Conservation (phyloP, 1,284 basidiomycete species). For the Puccinia horiana region DNA sequence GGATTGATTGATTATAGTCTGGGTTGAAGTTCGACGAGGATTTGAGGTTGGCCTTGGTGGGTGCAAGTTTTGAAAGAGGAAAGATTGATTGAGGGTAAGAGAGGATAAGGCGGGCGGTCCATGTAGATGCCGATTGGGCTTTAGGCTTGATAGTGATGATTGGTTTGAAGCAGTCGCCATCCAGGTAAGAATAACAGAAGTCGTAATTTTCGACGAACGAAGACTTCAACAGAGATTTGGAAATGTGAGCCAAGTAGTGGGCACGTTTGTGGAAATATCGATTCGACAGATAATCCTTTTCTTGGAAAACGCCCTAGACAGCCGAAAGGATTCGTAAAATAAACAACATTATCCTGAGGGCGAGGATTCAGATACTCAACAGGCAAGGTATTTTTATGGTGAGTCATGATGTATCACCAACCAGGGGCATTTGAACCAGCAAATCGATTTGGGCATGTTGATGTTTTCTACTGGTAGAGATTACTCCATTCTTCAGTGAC, state of each 20-base stretch:
- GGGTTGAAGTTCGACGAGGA: conserved; percentile 67
- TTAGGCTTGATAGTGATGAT: conserved; percentile 68
- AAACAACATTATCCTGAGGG: background rate
- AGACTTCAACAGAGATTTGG: conserved; percentile 65
- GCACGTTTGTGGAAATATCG: conserved; percentile 91
- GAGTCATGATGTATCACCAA: conserved; percentile 5
- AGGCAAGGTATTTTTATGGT: background rate
- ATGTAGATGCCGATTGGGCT: conserved; percentile 54
- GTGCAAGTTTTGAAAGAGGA: conserved; percentile 67
- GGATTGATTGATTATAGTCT: conserved; percentile 85
- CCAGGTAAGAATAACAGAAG: conserved; percentile 66
- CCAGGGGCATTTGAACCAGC: conserved; percentile 50
- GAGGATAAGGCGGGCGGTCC: conserved; percentile 65
- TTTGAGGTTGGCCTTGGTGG: conserved; percentile 71
- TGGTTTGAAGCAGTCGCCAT: conserved; percentile 70
- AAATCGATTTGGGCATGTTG: conserved; percentile 57
- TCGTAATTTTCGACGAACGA: conserved; percentile 64
- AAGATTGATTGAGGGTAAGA: conserved; percentile 78
- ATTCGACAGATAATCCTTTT: conserved; percentile 88
- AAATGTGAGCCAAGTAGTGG: conserved; percentile 82
- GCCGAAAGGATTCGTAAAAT: background rate
- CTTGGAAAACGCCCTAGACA: conserved; percentile 74
- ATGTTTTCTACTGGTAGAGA: conserved; percentile 55
- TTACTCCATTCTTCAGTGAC: conserved; percentile 54
- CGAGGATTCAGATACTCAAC: background rate